Evolutionary conservation across 73 alveolate genomes (phyloP).

Genomic region (Breviolum minutum): DNA sequence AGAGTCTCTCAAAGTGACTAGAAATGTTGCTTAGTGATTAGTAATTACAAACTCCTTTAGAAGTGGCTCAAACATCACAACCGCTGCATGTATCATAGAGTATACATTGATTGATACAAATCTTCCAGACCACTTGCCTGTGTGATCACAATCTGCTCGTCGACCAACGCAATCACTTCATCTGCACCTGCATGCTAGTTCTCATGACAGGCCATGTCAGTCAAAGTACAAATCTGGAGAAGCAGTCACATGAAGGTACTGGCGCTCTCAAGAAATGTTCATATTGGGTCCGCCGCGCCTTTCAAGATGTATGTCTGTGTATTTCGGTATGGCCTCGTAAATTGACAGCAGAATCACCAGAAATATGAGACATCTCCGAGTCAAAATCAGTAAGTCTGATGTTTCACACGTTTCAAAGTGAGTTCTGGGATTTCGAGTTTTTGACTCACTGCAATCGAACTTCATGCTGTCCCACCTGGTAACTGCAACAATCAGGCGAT

Average conservation of each 20-base stretch:
- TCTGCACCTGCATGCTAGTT: constrained; percentile 59
- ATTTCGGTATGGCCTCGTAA: constrained; percentile 76
- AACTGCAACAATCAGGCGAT: neutral
- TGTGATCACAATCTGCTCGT: constrained; percentile 97
- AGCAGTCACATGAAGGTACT: too few relatives aligned
- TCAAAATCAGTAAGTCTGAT: too few relatives aligned
- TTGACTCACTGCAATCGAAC: constrained; percentile 79
- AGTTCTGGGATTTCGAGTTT: neutral
- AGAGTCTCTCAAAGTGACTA: too few relatives aligned
- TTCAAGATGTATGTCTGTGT: constrained; percentile 96
- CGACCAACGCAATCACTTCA: constrained; percentile 96
- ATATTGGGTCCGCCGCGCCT: constrained; percentile 96
- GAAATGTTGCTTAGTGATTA: too few relatives aligned
- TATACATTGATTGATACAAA: neutral
- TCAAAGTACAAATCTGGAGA: neutral
- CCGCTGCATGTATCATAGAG: neutral
- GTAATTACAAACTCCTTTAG: too few relatives aligned
- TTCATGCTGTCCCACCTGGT: constrained; percentile 93
- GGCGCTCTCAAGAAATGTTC: neutral
- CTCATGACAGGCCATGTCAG: neutral
- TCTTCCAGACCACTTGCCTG: constrained; percentile 81
- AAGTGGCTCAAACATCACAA: too few relatives aligned
- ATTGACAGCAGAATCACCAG: too few relatives aligned
- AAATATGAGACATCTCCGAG: neutral
- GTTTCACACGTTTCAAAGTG: neutral